Percentiles rank a stretch among this genome's conserved stretches.
phyloP scores from a whole-genome alignment of 176 grass and related monocot species.

The Avena sativa region DNA sequence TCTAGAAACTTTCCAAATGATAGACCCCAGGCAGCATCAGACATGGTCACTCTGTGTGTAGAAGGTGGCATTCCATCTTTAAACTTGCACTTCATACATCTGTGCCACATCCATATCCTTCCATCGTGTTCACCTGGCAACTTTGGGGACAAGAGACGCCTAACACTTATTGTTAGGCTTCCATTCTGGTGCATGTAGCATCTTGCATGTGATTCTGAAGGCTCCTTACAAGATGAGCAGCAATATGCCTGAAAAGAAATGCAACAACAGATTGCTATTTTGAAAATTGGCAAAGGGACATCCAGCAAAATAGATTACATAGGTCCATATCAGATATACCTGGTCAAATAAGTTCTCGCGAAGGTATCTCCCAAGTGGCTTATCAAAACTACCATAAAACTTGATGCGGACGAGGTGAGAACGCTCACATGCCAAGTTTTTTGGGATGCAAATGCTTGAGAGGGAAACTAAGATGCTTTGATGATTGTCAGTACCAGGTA shows the following conservation, averaged over 20 bases:
- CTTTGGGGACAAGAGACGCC: constrained; percentile 55
- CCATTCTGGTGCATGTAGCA: constrained; percentile 89
- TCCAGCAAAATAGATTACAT: background rate
- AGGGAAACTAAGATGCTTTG: constrained; percentile 86
- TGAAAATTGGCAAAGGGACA: background rate
- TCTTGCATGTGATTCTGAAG: constrained; percentile 75
- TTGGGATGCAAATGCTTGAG: constrained; percentile 74
- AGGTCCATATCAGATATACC: constrained; percentile 50
- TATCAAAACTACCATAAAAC: constrained; percentile 93
- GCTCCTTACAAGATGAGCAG: constrained; percentile 79
- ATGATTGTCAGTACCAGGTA: constrained; percentile 62
- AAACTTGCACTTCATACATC: constrained; percentile 78
- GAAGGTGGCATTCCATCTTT: constrained; percentile 80
- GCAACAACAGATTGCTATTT: background rate
- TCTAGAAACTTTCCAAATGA: constrained; percentile 99
- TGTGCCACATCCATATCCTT: constrained; percentile 99
- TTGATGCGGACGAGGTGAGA: constrained; percentile 79
- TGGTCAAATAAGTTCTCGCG: constrained; percentile 86
- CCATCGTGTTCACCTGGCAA: constrained; percentile 80
- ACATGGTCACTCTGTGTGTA: constrained; percentile 81
- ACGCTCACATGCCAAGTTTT: constrained; percentile 64
- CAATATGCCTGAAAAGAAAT: constrained; percentile 64
- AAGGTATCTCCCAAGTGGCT: constrained; percentile 92
- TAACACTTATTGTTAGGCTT: constrained; percentile 79
- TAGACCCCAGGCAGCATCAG: constrained; percentile 86